A percentile compares a stretch with the other conserved stretches of the same genome.
These are phyloP conservation scores for Gonapodya sp. DNA, from an alignment of 192 early-diverging fungal species.

Conservation along the genomic window DNA sequence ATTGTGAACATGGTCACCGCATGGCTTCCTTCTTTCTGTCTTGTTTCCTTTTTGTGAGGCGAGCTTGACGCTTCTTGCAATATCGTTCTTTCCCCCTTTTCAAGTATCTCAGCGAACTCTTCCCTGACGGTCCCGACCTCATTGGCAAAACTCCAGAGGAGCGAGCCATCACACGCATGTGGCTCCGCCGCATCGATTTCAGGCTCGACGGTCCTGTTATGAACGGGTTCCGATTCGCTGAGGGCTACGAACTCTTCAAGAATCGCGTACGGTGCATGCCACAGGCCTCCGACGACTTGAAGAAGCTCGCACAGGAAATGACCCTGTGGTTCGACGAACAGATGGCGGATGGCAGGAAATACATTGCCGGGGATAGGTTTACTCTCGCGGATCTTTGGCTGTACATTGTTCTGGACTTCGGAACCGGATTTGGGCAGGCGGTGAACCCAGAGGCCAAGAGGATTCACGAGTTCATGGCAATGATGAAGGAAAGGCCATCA, in stretches of 20 bases:
- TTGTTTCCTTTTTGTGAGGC: not conserved
- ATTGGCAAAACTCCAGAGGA: not conserved
- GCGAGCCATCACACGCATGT: not conserved
- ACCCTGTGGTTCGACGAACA: slow-evolving; percentile 4
- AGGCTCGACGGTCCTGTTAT: not conserved
- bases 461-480: not conserved
- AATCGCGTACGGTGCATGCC: not conserved
- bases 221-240: slow-evolving; percentile 6
- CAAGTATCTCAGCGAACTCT: not conserved
- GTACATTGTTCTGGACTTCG: not conserved
- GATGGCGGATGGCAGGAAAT: slow-evolving; percentile 3
- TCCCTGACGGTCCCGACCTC: not conserved
- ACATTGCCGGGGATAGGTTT: not conserved
- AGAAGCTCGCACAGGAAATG: slow-evolving; percentile 4
- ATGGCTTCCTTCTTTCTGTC: not conserved
- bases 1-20: too few relatives aligned
- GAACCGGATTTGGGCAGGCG: not conserved
- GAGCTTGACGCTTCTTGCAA: too few relatives aligned
- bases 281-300: slow-evolving; percentile 8
- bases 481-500: not conserved
- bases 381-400: slow-evolving; percentile 2
- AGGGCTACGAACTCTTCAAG: not conserved
- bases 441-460: slow-evolving; percentile 9
- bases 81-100: not conserved
- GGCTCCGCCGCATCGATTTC: slow-evolving; percentile 7